These are phyloP conservation scores for Vigna nakashimae DNA, from an alignment of 306 rosid genomes.

Conservation along the genomic window DNA sequence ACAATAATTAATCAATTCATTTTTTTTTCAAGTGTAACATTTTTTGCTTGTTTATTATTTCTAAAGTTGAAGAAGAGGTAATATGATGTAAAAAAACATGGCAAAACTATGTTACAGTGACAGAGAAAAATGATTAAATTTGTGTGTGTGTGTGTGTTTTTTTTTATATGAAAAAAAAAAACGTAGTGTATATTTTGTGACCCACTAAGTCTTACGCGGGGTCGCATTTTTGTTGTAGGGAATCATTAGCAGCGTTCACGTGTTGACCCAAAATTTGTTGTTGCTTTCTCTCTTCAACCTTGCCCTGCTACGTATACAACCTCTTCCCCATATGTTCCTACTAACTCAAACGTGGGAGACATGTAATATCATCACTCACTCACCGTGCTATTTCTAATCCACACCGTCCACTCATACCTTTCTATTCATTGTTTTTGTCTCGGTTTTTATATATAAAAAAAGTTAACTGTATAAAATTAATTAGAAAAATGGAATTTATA, in stretches of 20 bases:
- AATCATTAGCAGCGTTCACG: background rate
- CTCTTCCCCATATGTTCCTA: background rate
- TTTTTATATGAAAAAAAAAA: too few species aligned
- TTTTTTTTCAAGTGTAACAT: too few species aligned
- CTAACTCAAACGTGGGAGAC: background rate
- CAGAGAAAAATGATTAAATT: too few species aligned
- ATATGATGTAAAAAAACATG: too few species aligned
- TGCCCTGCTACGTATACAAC: background rate
- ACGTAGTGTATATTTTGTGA: background rate
- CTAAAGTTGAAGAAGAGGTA: too few species aligned
- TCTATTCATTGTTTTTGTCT: background rate
- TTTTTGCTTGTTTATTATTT: too few species aligned
- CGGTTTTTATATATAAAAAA: too few species aligned
- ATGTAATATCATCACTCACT: background rate
- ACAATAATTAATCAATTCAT: too few species aligned
- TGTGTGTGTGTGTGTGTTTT: too few species aligned
- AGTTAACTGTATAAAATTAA: too few species aligned
- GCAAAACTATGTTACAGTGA: too few species aligned
- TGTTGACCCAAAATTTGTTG: slow-evolving; percentile 1
- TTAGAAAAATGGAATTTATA: too few species aligned
- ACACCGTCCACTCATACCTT: background rate
- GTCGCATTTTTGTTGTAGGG: background rate
- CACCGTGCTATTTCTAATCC: background rate
- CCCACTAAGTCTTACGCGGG: background rate
- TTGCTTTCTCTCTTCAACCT: background rate